Percentiles rank a stretch among this genome's conserved stretches.
Evolutionary conservation across 2,329 filamentous ascomycete species (phyloP).

Genomic region (Ilyonectria robusta): DNA sequence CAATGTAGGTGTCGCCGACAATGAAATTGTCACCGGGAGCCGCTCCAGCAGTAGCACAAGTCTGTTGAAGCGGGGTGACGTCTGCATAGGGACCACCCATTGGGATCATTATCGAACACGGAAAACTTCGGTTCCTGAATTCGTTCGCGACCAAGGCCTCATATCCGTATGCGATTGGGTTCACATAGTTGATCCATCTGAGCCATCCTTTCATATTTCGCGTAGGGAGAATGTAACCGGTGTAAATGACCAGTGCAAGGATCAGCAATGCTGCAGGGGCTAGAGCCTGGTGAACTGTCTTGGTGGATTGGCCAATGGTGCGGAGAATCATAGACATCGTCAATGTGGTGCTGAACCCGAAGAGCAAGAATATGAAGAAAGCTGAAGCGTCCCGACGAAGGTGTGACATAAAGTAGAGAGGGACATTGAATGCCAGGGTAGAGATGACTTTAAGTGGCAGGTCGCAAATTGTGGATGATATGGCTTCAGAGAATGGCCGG

Average conservation of each 20-base stretch:
- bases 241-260: slow-evolving; percentile 51
- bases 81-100: slow-evolving; percentile 17
- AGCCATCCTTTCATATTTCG: slow-evolving; percentile 36
- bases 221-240: slow-evolving; percentile 63
- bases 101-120: slow-evolving; percentile 24
- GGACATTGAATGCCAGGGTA: slow-evolving; percentile 58
- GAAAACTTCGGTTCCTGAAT: slow-evolving; percentile 32
- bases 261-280: slow-evolving; percentile 55
- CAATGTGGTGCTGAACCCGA: slow-evolving; percentile 56
- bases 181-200: slow-evolving; percentile 74
- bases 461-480: slow-evolving; percentile 54
- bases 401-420: slow-evolving; percentile 64
- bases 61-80: slow-evolving; percentile 4
- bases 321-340: slow-evolving; percentile 61
- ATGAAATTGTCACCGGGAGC: slow-evolving; percentile 22
- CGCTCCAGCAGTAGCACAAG: slow-evolving; percentile 35
- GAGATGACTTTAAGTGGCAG: slow-evolving; percentile 57
- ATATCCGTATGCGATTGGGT: slow-evolving; percentile 70
- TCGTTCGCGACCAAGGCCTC: slow-evolving; percentile 35
- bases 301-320: slow-evolving; percentile 56
- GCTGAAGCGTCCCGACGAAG: slow-evolving; percentile 59
- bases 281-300: slow-evolving; percentile 64
- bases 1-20: slow-evolving; percentile 35
- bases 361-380: slow-evolving; percentile 62
- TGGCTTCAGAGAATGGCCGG: slow-evolving; percentile 50